These are phyloP conservation scores for Purshia tridentata DNA, from an alignment of 306 rosid species.

Conservation along the genomic window DNA sequence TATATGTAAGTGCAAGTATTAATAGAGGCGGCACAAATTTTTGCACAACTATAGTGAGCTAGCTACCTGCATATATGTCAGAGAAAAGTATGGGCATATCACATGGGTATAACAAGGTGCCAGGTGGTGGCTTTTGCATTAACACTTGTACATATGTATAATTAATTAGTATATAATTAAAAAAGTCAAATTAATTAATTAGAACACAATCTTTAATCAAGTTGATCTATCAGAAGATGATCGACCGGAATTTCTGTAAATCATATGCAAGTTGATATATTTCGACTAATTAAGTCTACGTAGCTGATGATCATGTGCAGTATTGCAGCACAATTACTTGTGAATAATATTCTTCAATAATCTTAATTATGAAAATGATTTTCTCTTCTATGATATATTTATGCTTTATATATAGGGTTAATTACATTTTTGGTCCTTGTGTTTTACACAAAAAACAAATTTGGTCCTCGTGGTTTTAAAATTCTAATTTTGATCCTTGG, in stretches of 20 bases:
- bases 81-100: constrained; percentile 38
- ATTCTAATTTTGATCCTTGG: too few species aligned
- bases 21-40: background rate
- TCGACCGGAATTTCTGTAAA: background rate
- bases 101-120: constrained; percentile 37
- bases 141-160: background rate
- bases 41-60: background rate
- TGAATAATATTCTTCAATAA: too few species aligned
- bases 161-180: background rate
- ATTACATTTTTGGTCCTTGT: too few species aligned
- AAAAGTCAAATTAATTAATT: background rate
- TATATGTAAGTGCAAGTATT: background rate
- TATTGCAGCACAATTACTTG: too few species aligned
- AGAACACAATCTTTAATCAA: background rate
- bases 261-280: too few species aligned
- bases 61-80: constrained; percentile 16
- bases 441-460: too few species aligned
- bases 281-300: too few species aligned
- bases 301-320: too few species aligned
- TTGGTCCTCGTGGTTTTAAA: too few species aligned
- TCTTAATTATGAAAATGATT: too few species aligned
- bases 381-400: too few species aligned
- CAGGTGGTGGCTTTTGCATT: constrained; percentile 5
- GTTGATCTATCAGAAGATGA: background rate
- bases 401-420: too few species aligned